Percentiles rank a stretch among this genome's conserved stretches.
Conservation (phyloP, 257 asterid genomes). For the Echium plantagineum region DNA sequence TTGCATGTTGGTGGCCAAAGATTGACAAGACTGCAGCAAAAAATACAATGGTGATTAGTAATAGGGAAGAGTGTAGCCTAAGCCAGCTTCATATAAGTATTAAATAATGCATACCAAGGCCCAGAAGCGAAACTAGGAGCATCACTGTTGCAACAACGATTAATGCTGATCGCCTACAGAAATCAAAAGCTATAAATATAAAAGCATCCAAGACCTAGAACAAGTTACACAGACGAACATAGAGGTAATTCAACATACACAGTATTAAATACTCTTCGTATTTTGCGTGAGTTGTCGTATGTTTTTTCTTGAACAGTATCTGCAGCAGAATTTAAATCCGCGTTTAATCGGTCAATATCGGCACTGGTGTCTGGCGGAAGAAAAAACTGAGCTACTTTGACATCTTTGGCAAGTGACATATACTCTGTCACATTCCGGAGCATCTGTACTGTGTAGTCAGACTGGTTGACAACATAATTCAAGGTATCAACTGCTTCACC, state of each 20-base stretch:
- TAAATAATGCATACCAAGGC: conserved; percentile 58
- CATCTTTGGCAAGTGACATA: conserved; percentile 64
- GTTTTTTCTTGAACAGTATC: conserved; percentile 59
- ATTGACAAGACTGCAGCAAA: conserved; percentile 56
- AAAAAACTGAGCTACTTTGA: conserved; percentile 76
- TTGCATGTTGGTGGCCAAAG: conserved; percentile 67
- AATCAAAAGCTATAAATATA: conserved; percentile 7
- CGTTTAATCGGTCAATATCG: conserved; percentile 65
- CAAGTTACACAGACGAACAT: neutral
- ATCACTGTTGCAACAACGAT: conserved; percentile 62
- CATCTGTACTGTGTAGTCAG: conserved; percentile 79
- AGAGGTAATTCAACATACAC: conserved; percentile 40
- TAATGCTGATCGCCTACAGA: conserved; percentile 60
- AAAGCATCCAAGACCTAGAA: conserved; percentile 2
- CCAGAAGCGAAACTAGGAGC: conserved; percentile 72
- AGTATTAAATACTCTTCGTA: conserved; percentile 47
- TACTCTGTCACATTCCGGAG: conserved; percentile 76
- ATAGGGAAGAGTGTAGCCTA: neutral
- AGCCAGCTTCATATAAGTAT: neutral
- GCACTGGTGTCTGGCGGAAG: conserved; percentile 68
- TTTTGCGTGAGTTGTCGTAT: conserved; percentile 48
- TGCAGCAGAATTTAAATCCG: conserved; percentile 62
- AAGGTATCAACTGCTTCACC: conserved; percentile 68
- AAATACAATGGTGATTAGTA: conserved; percentile 1
- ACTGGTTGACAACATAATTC: conserved; percentile 79